Evolutionary conservation across 768 basidiomycete species (phyloP).

Genomic region (Lentinula sp.): DNA sequence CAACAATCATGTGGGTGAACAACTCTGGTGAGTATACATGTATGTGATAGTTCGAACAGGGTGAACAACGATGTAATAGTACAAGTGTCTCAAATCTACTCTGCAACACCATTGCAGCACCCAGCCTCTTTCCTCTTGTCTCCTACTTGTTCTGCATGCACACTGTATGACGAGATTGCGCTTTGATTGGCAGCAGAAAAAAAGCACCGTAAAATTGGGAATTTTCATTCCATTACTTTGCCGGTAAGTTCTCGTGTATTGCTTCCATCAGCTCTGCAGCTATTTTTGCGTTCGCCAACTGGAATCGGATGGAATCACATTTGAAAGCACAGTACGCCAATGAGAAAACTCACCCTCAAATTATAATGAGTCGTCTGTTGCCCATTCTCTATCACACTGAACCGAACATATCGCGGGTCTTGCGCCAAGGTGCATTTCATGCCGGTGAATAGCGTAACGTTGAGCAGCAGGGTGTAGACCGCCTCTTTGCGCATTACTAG

Average conservation of each 20-base stretch:
- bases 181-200: no score
- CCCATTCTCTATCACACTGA: conserved; percentile 64
- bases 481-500: conserved; percentile 86
- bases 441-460: conserved; percentile 70
- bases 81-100: no score
- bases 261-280: conserved; percentile 63
- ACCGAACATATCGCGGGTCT: conserved; percentile 74
- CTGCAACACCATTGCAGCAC: no score
- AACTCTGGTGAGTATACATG: no score
- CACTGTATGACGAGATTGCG: no score
- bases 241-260: conserved; percentile 42
- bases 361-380: conserved; percentile 60
- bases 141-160: no score
- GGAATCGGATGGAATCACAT: conserved; percentile 14
- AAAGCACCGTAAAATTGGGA: no score
- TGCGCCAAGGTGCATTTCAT: conserved; percentile 71
- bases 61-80: no score
- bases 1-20: no score
- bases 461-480: conserved; percentile 67
- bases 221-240: not conserved
- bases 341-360: conserved; percentile 50
- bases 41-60: no score
- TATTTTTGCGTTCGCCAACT: conserved; percentile 68
- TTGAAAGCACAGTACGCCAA: conserved; percentile 6
- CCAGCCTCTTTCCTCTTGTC: no score